Conservation (phyloP, 371 early-diverging fungal genomes). For the Parasitella parasitica region DNA sequence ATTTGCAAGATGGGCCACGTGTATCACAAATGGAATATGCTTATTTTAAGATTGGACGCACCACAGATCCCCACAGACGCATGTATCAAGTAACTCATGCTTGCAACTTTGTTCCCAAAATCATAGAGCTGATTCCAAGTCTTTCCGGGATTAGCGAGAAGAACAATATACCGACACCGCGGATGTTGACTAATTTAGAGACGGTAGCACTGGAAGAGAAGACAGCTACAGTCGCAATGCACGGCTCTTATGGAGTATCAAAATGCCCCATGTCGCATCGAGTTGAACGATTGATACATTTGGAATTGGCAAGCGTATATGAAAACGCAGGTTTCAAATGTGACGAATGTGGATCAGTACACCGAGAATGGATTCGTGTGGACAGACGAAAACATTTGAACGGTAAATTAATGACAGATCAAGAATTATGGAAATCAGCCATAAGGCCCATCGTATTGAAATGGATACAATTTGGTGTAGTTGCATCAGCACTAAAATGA, state of each 20-base stretch:
- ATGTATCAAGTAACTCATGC: slow-evolving; percentile 50
- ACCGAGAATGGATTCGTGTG: slow-evolving; percentile 53
- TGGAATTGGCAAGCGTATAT: slow-evolving; percentile 42
- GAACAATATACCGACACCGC: slow-evolving; percentile 6
- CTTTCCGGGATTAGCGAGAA: slow-evolving; percentile 18
- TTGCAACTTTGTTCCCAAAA: slow-evolving; percentile 45
- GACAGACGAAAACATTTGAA: background rate
- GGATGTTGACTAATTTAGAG: slow-evolving; percentile 12
- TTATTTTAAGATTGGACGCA: slow-evolving; percentile 57
- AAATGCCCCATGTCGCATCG: slow-evolving; percentile 50
- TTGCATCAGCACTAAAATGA: slow-evolving; percentile 8
- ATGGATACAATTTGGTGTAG: slow-evolving; percentile 40
- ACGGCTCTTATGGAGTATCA: slow-evolving; percentile 2
- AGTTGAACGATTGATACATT: slow-evolving; percentile 55
- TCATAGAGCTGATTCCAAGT: slow-evolving; percentile 50
- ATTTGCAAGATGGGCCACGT: slow-evolving; percentile 28
- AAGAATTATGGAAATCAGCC: slow-evolving; percentile 21
- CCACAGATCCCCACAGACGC: slow-evolving; percentile 47
- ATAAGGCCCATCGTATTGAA: slow-evolving; percentile 32
- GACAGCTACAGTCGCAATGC: too few species aligned
- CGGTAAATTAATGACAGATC: slow-evolving; percentile 20
- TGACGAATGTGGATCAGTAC: slow-evolving; percentile 35
- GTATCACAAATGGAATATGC: slow-evolving; percentile 33
- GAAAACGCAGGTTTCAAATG: slow-evolving; percentile 31
- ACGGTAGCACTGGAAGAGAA: slow-evolving; percentile 15